phyloP scores from a whole-genome alignment of 345 rosid species.

The Rubroshorea leprosula region DNA sequence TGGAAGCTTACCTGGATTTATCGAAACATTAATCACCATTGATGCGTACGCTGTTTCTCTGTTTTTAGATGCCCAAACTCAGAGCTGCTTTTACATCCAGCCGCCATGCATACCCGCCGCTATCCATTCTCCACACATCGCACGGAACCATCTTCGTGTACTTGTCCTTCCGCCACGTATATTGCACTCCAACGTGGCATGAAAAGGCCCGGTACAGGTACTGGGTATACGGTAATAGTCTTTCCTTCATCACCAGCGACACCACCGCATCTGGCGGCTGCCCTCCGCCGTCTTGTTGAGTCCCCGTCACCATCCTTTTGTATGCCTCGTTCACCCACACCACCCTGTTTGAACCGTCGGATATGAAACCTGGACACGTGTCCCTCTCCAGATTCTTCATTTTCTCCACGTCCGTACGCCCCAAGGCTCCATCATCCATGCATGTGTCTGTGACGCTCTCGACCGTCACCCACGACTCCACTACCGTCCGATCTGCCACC shows the following conservation, averaged over 20 bases:
- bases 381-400: conserved; percentile 23
- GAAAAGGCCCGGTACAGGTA: conserved; percentile 34
- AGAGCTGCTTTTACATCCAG: conserved; percentile 76
- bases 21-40: too few relatives aligned
- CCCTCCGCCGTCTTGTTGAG: conserved; percentile 14
- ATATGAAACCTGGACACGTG: conserved; percentile 41
- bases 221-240: not conserved
- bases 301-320: conserved; percentile 29
- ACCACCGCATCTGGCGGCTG: conserved; percentile 26
- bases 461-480: conserved; percentile 45
- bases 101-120: conserved; percentile 61
- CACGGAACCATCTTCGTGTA: conserved; percentile 37
- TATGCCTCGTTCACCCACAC: conserved; percentile 44
- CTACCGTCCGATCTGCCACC: not conserved
- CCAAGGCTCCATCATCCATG: conserved; percentile 16
- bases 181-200: conserved; percentile 60
- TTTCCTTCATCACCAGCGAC: conserved; percentile 26
- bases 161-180: conserved; percentile 39
- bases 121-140: conserved; percentile 56
- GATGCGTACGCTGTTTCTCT: too few relatives aligned
- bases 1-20: too few relatives aligned
- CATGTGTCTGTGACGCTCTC: conserved; percentile 28
- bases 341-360: conserved; percentile 34
- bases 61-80: conserved; percentile 44
- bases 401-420: conserved; percentile 31